Conservation (phyloP, 1,139 yeast species). For the Pneumocystis oryctolagi region DNA sequence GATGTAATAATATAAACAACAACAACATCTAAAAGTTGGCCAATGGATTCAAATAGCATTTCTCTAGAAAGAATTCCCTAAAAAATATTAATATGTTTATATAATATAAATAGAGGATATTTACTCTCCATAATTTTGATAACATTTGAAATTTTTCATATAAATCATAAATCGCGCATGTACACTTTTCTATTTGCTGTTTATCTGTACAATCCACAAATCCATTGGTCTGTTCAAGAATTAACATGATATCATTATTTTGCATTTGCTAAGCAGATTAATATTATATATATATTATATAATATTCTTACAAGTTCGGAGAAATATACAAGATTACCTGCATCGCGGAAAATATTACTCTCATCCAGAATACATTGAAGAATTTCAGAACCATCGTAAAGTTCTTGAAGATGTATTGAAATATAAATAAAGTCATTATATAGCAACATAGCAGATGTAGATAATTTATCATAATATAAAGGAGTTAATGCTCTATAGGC, state of each 20-base stretch:
- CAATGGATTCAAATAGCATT: background rate
- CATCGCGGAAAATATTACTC: background rate
- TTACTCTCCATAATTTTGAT: background rate
- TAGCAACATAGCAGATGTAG: background rate
- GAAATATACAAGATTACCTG: background rate
- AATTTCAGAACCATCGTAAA: background rate
- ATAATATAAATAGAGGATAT: background rate
- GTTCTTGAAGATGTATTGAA: background rate
- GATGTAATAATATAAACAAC: background rate
- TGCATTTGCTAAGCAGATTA: background rate
- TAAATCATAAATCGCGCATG: background rate
- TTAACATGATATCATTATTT: background rate
- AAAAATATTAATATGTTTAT: background rate
- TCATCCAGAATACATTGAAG: background rate
- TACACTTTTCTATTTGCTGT: background rate
- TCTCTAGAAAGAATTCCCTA: background rate
- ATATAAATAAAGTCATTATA: background rate
- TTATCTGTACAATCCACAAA: background rate
- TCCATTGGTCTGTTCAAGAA: background rate
- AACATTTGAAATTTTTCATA: background rate
- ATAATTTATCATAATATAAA: background rate
- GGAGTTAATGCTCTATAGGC: background rate
- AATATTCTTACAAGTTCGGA: background rate
- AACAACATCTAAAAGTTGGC: background rate
- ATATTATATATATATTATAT: background rate